Evolutionary conservation across 441 rosid genomes (phyloP).

Genomic region (Erodium texanum): DNA sequence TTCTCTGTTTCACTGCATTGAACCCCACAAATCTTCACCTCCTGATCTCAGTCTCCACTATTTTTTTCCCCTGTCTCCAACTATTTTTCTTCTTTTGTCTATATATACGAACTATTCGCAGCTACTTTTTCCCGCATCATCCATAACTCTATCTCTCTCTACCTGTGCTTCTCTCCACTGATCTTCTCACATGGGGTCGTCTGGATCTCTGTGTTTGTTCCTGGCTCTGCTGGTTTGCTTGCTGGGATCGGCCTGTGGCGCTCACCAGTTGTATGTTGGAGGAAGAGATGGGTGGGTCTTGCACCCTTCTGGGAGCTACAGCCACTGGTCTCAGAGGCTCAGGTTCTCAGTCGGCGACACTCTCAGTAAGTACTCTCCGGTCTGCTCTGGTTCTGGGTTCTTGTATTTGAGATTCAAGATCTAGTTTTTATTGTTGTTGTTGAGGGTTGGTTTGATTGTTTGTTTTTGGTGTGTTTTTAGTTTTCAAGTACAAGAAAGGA

Average conservation of each 20-base stretch:
- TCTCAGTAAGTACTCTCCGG: slow-evolving; percentile 32
- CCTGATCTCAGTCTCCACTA: background rate
- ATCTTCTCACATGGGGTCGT: slow-evolving; percentile 21
- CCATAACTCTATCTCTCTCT: too few species aligned
- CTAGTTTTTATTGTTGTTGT: background rate
- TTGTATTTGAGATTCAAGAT: background rate
- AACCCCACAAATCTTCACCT: background rate
- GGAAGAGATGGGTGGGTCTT: slow-evolving; percentile 62
- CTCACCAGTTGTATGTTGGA: slow-evolving; percentile 38
- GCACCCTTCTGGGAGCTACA: slow-evolving; percentile 40
- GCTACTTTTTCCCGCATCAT: background rate
- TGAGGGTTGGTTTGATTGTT: too few species aligned
- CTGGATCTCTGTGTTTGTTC: slow-evolving; percentile 8
- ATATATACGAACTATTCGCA: background rate
- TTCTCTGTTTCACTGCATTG: background rate
- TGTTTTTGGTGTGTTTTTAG: slow-evolving; percentile 22
- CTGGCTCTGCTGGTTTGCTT: slow-evolving; percentile 11
- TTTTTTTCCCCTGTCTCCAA: too few species aligned
- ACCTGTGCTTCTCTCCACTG: too few species aligned
- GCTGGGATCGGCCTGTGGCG: slow-evolving; percentile 19
- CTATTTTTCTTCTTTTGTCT: background rate
- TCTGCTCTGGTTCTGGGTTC: background rate
- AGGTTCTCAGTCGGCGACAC: slow-evolving; percentile 56
- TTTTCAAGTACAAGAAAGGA: slow-evolving; percentile 52
- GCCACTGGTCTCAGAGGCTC: slow-evolving; percentile 44